These are phyloP conservation scores for Cystoisospora suis DNA, from an alignment of 169 alveolate genomes.

Conservation along the genomic window DNA sequence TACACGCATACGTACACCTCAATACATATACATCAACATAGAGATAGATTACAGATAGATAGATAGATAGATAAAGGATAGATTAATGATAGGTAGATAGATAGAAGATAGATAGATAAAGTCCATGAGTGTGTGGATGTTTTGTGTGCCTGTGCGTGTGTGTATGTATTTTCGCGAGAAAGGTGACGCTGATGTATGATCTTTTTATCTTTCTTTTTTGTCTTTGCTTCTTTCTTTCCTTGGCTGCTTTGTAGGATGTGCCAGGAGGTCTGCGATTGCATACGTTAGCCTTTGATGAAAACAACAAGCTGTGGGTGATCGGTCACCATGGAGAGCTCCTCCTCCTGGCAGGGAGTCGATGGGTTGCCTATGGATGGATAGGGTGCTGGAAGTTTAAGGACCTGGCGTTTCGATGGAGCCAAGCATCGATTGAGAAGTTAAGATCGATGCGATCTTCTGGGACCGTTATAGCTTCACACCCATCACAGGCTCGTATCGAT, in stretches of 20 bases:
- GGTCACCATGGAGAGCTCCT: constrained; percentile 49
- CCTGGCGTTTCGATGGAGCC: constrained; percentile 32
- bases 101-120: neutral
- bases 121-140: neutral
- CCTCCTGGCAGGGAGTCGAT: constrained; percentile 48
- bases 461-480: neutral
- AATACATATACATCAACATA: neutral
- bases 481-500: neutral
- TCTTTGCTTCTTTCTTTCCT: neutral
- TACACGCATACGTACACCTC: neutral
- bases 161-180: neutral
- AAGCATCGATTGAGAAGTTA: neutral
- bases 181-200: neutral
- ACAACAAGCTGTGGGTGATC: constrained; percentile 44
- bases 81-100: neutral
- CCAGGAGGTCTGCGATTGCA: constrained; percentile 34
- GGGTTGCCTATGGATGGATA: constrained; percentile 55
- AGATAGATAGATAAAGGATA: neutral
- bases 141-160: neutral
- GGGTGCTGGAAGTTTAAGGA: constrained; percentile 56
- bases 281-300: constrained; percentile 48
- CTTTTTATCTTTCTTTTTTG: neutral
- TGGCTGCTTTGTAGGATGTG: constrained; percentile 29
- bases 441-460: neutral
- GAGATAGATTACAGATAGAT: too few species aligned